Evolutionary conservation across 2,329 filamentous ascomycete species (phyloP).

Genomic region (Drechslera avenae): DNA sequence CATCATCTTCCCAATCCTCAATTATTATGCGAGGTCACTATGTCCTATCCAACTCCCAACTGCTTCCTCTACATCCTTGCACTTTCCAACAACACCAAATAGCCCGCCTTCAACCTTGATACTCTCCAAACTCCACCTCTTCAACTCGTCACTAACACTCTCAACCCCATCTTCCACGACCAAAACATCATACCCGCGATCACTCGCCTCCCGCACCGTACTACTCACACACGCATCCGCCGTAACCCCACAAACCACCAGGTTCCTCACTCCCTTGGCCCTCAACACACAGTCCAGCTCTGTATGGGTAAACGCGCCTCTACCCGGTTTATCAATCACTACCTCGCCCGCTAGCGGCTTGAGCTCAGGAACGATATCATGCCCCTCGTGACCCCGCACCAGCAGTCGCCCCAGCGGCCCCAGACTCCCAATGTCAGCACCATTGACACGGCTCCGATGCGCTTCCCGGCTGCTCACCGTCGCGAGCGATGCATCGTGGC

Average conservation of each 20-base stretch:
- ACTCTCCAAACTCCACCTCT: constrained; percentile 36
- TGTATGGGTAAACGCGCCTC: constrained; percentile 60
- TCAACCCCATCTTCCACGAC: constrained; percentile 57
- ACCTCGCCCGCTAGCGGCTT: constrained; percentile 55
- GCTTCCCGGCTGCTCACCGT: constrained; percentile 62
- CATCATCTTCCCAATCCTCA: too few species aligned
- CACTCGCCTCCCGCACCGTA: constrained; percentile 62
- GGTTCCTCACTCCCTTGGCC: constrained; percentile 58
- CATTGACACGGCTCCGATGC: constrained; percentile 59
- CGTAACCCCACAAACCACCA: constrained; percentile 60
- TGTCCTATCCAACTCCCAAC: constrained; percentile 28
- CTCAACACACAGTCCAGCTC: constrained; percentile 59
- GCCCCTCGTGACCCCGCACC: constrained; percentile 62
- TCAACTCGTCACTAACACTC: constrained; percentile 36
- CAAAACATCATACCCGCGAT: constrained; percentile 61
- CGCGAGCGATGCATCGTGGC: constrained; percentile 60
- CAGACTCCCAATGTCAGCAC: constrained; percentile 56
- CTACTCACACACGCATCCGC: constrained; percentile 62
- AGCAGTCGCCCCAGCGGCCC: constrained; percentile 64
- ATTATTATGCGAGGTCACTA: not conserved
- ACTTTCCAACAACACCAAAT: constrained; percentile 34
- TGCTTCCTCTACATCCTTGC: constrained; percentile 29
- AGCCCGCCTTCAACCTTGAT: constrained; percentile 37
- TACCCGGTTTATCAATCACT: constrained; percentile 61
- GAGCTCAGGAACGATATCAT: constrained; percentile 62